Evolutionary conservation across 2,329 filamentous ascomycete species (phyloP), one percentile per base, ranked within the genome.

Genomic region (Xylariaceae sp.): DNA sequence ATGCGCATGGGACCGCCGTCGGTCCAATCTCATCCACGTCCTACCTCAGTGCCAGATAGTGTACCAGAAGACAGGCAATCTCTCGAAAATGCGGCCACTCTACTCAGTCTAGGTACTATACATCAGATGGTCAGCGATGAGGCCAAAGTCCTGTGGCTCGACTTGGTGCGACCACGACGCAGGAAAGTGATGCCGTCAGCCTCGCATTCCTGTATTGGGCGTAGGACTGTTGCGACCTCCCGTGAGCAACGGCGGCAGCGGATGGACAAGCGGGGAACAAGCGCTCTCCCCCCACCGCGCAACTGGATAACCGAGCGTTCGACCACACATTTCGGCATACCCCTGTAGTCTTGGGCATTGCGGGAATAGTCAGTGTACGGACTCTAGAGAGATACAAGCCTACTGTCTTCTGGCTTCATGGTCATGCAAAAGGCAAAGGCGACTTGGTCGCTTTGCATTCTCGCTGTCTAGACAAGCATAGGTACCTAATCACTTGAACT

Each of bases 131-230:
- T 32, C 34, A n/a, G 47, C 47, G 31, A 53, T 31, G 40, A 53
- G 39, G 39, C 35, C 47, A 37, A 30, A 27, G 47, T 51, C 43
- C 43, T 47, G 53, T 53, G 40, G 40, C 45, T 52, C 34, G 39
- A 50, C 47, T 50, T 41, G 43, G 54, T 57, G 30, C 41, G 47
- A 54, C 54, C 35, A 35, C 46, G 9, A 39, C 26, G 31, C 41
- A 31, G 51, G 50, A 54, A 41, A 39, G 4, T 41, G 42, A 55
- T 60, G 55, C 53, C 53, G 45, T 58, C 53, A 60, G 58, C 58
- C 58, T 60, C 52, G 47, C 53, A 58, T 55, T 55, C 32, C 55
- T 46, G 29, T 47, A 55, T 35, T 58, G 47, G 55, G 57, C 42
- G 47, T 48, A 59, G 49, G 55, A 55, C 50, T 27, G 46, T 56